Evolutionary conservation across 352 stramenopile genomes (phyloP), one percentile per base, ranked within the genome.

Genomic region (Pythium rishiriense): DNA sequence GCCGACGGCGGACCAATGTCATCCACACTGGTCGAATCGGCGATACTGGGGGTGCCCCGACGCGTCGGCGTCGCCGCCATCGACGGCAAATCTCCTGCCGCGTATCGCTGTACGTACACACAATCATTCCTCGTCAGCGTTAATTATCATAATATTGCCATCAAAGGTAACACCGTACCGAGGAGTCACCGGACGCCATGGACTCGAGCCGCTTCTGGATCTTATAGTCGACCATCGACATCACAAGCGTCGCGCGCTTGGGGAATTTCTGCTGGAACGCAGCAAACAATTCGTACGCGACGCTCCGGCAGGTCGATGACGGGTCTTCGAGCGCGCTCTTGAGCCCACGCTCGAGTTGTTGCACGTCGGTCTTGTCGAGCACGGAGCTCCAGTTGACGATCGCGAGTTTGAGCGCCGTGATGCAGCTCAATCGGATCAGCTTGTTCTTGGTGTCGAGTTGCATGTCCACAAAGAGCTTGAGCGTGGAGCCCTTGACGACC

Each of bases 371-470:
- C 62, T 90, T 91, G 66, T 94, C 86, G 50, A 93, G 73, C 42
- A 93, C 65, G 19, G 75, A 57, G 70, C 83, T 94, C 86, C 86
- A 94, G 17, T 77, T 64, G 19, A 71, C 58, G 17, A 92, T 69
- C 15, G 69, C 68, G 29, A 78, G 75, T 19, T 74, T 79, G 19
- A 93, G 56, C 66, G 79, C 78, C 28, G 70, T 78, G 70, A 93
- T 84, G 61, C 86, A 94, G 69, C 75, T 83, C 19, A 87, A 67
- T 24, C 86, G 84, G 58, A 94, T 92, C 62, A 82, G 68, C 50
- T 93, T 91, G 73, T 88, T 93, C 69, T 93, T 93, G 70, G 73
- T 91, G 45, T 91, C 82, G 19, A 88, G 64, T 42, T 89, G 61
- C 54, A 81, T 84, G 43, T 93, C 84, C 21, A 91, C 81, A 52